Evolutionary conservation across 495 filamentous ascomycete species (phyloP), one percentile per base, ranked within the genome.

Genomic region (Penicilliopsis zonata): DNA sequence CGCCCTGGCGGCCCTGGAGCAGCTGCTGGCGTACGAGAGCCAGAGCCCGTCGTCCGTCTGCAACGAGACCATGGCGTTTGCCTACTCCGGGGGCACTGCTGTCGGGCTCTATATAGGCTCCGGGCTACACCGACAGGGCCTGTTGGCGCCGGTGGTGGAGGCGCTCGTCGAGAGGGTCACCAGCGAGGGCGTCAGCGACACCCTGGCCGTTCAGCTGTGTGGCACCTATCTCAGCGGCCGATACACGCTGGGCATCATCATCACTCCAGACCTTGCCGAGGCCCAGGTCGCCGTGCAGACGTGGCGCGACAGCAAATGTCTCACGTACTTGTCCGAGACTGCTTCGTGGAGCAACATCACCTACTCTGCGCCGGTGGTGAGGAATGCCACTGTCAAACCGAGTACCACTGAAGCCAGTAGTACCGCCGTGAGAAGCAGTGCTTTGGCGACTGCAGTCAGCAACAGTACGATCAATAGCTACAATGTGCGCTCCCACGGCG

Each of bases 161-260:
- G 26, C 13, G 21, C 21, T 31, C 9, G 29, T 6, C n/a, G 18
- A 18, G 13, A 17, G 19, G 18, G 10, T 23, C 21, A 23, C 6
- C 4, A 23, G 9, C 19, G 18, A 33, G 9, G 30, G 20, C 2
- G 1, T 12, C 12, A n/a, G 29, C 4, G 29, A 24, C 9, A 21
- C 14, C 10, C 31, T 26, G 3, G 27, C 18, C 9, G 38, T 13
- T 8, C 38, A 41, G 33, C 33, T 41, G n/a, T 41, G 38, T 18
- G 38, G 32, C 3, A 19, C 18, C 1, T 10, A 23, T 7, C 38
- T 32, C 17, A 36, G 31, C 22, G 33, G 26, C 5, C 16, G 36
- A 27, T 30, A 41, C 29, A 22, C 28, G 8, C 18, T 31, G 12
- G 38, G 38, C 9, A 22, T 41, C 21, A 24, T 21, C 5, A 31